Evolutionary conservation across 2,329 filamentous ascomycete species (phyloP).

Genomic region (Paraconiothyrium sp.): DNA sequence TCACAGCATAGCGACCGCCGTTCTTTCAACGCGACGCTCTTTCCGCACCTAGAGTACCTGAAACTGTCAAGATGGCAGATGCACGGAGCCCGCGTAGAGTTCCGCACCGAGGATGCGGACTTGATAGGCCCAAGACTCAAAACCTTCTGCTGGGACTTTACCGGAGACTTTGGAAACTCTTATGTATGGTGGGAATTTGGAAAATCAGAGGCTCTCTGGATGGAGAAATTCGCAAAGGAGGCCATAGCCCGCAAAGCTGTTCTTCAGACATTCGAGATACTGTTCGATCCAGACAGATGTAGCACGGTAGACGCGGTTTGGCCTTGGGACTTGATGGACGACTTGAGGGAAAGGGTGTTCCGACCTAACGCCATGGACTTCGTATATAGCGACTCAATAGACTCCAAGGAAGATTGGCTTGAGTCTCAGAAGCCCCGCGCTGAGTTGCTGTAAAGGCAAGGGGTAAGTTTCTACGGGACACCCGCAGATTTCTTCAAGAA

Average conservation of each 20-base stretch:
- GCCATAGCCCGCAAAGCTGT: conserved; percentile 17
- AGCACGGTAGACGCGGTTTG: conserved; percentile 12
- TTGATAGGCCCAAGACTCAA: conserved; percentile 22
- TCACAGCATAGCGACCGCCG: conserved; percentile 6
- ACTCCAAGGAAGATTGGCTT: conserved; percentile 1
- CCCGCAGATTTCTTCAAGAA: too few species aligned
- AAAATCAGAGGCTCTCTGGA: conserved; percentile 17
- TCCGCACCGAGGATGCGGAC: conserved; percentile 16
- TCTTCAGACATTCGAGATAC: conserved; percentile 21
- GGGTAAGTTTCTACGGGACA: too few species aligned
- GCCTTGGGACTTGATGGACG: conserved; percentile 26
- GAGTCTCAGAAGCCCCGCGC: background rate
- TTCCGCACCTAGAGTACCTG: conserved; percentile 23
- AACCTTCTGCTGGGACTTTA: conserved; percentile 20
- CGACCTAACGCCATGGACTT: conserved; percentile 19
- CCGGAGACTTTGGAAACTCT: conserved; percentile 1
- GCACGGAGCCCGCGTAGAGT: background rate
- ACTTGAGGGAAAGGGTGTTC: conserved; percentile 17
- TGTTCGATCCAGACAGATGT: conserved; percentile 13
- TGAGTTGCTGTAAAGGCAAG: too few species aligned
- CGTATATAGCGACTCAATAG: conserved; percentile 14
- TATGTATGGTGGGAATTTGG: conserved; percentile 12
- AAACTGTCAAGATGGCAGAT: conserved; percentile 22
- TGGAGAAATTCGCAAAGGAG: conserved; percentile 13
- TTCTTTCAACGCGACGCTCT: conserved; percentile 24